phyloP scores from a whole-genome alignment of 2,329 filamentous ascomycete genomes.

The Penicillium sp. region DNA sequence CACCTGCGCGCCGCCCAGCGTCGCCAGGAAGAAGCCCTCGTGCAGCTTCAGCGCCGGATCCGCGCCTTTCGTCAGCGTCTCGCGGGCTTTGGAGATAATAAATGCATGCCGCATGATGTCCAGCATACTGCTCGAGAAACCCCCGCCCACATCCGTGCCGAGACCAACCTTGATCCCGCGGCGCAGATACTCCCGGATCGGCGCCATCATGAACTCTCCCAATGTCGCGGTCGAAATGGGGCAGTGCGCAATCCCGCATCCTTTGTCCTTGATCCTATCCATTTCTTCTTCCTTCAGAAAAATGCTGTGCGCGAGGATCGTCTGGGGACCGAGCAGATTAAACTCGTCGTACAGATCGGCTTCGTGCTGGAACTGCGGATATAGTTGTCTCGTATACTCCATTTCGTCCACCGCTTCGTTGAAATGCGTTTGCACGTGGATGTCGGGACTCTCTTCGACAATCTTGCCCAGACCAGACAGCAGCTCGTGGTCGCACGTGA shows the following conservation, averaged over 20 bases:
- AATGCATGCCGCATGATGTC: slow-evolving; percentile 48
- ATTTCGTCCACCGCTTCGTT: slow-evolving; percentile 63
- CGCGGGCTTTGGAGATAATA: slow-evolving; percentile 43
- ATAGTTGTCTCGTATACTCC: slow-evolving; percentile 51
- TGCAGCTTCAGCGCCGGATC: slow-evolving; percentile 48
- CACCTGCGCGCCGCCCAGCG: slow-evolving; percentile 58
- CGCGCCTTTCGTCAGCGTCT: slow-evolving; percentile 28
- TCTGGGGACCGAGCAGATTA: slow-evolving; percentile 51
- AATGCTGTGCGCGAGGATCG: slow-evolving; percentile 65
- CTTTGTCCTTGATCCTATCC: slow-evolving; percentile 41
- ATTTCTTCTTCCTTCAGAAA: slow-evolving; percentile 58
- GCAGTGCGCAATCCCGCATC: slow-evolving; percentile 61
- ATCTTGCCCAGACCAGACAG: slow-evolving; percentile 55
- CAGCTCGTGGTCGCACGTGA: slow-evolving; percentile 55
- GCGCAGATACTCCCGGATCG: slow-evolving; percentile 54
- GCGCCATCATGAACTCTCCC: slow-evolving; percentile 58
- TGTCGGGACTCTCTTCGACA: slow-evolving; percentile 32
- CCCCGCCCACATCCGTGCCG: slow-evolving; percentile 62
- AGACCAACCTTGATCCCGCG: slow-evolving; percentile 62
- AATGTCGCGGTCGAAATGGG: slow-evolving; percentile 61
- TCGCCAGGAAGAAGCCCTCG: slow-evolving; percentile 59
- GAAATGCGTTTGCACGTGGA: slow-evolving; percentile 65
- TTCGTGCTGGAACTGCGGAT: slow-evolving; percentile 55
- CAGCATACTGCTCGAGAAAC: slow-evolving; percentile 57
- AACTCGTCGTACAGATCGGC: slow-evolving; percentile 57